These are phyloP conservation scores for Phytophthora agathidicida DNA, from an alignment of 352 stramenopile species.

Conservation along the genomic window DNA sequence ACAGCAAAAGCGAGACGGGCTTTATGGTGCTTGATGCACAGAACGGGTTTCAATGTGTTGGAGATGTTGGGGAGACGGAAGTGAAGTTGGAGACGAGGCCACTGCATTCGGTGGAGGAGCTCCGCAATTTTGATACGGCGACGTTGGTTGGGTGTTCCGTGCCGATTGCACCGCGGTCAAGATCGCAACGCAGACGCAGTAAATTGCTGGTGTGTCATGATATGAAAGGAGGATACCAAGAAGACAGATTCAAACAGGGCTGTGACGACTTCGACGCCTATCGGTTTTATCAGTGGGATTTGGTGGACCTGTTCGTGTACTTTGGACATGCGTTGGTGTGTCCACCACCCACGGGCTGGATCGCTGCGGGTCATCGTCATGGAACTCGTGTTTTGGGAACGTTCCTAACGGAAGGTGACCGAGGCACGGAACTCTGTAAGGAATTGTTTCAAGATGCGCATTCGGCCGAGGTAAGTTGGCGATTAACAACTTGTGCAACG, in stretches of 20 bases:
- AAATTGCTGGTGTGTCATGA: slow-evolving; percentile 65
- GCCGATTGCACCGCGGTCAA: slow-evolving; percentile 31
- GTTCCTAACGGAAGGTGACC: slow-evolving; percentile 49
- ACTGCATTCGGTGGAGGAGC: slow-evolving; percentile 37
- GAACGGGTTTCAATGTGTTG: slow-evolving; percentile 30
- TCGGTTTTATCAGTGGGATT: slow-evolving; percentile 60
- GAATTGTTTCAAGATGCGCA: slow-evolving; percentile 34
- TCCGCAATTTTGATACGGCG: slow-evolving; percentile 28
- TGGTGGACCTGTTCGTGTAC: slow-evolving; percentile 64
- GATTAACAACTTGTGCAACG: not conserved
- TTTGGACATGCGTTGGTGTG: slow-evolving; percentile 60
- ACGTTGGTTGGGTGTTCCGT: slow-evolving; percentile 19
- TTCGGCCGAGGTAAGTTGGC: slow-evolving; percentile 33
- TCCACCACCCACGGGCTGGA: slow-evolving; percentile 52
- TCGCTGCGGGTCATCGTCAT: slow-evolving; percentile 51
- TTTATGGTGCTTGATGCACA: slow-evolving; percentile 37
- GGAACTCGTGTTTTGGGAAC: slow-evolving; percentile 53
- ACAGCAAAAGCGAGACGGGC: slow-evolving; percentile 21
- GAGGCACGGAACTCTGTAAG: slow-evolving; percentile 31
- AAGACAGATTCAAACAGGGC: slow-evolving; percentile 47
- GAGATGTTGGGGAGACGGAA: not conserved
- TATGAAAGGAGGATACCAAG: slow-evolving; percentile 57
- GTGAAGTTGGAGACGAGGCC: slow-evolving; percentile 33
- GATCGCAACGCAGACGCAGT: slow-evolving; percentile 38
- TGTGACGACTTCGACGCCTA: slow-evolving; percentile 44